These are phyloP conservation scores for Skeletonema potamos DNA, from an alignment of 108 stramenopile species.

Conservation along the genomic window DNA sequence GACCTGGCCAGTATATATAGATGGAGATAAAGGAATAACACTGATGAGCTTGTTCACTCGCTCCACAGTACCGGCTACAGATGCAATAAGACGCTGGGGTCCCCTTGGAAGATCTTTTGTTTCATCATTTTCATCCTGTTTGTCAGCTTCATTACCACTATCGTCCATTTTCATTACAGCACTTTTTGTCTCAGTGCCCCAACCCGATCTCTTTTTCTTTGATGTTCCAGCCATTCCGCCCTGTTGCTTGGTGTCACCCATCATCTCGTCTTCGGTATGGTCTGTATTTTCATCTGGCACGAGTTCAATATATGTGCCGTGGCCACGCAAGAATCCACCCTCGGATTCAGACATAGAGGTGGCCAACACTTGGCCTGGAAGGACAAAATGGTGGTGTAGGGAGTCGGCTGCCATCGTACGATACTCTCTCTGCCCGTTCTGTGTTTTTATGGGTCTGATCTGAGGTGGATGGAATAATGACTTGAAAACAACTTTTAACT, in stretches of 20 bases:
- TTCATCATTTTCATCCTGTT: constrained; percentile 10
- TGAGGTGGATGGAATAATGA: too few species aligned
- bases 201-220: constrained; percentile 19
- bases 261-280: constrained; percentile 16
- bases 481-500: too few species aligned
- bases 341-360: constrained; percentile 56
- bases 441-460: too few species aligned
- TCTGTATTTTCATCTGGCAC: constrained; percentile 51
- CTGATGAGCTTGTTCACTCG: constrained; percentile 95
- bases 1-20: constrained; percentile 82
- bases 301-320: constrained; percentile 93
- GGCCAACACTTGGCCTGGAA: constrained; percentile 91
- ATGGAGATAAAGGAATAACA: constrained; percentile 80
- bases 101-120: constrained; percentile 17
- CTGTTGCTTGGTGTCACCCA: not conserved
- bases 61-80: constrained; percentile 89
- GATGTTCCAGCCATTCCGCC: constrained; percentile 38
- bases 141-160: constrained; percentile 1
- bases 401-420: constrained; percentile 19
- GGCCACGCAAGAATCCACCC: constrained; percentile 92
- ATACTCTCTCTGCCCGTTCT: too few species aligned
- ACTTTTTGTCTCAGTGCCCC: constrained; percentile 31
- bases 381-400: constrained; percentile 61
- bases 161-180: constrained; percentile 35
- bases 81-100: constrained; percentile 76